Evolutionary conservation across 768 basidiomycete genomes (phyloP).

Genomic region (Leccinellum albellum): DNA sequence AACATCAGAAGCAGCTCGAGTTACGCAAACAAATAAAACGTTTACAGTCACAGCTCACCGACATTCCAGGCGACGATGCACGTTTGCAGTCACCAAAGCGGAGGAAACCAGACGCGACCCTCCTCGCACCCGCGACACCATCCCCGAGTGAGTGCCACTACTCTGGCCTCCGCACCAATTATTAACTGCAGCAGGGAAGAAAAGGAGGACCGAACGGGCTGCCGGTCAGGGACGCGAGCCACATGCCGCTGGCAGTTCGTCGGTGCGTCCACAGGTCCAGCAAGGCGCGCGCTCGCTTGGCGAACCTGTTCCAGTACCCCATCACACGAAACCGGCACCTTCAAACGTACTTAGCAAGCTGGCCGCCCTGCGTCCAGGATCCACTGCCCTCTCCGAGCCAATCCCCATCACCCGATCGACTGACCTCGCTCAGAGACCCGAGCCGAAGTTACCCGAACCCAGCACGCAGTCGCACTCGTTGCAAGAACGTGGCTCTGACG

Average conservation of each 20-base stretch:
- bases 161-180: not conserved
- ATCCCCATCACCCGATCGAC: conserved; percentile 29
- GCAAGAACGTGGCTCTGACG: conserved; percentile 8
- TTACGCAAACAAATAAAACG: conserved; percentile 52
- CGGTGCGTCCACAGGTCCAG: conserved; percentile 14
- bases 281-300: conserved; percentile 9
- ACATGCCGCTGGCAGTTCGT: conserved; percentile 5
- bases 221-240: conserved; percentile 19
- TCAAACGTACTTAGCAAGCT: conserved; percentile 55
- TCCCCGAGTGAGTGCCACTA: conserved; percentile 54
- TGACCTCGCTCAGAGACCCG: conserved; percentile 21
- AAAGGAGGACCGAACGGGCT: conserved; percentile 41
- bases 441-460: conserved; percentile 9
- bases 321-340: conserved; percentile 37
- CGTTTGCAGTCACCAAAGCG: conserved; percentile 44
- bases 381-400: conserved; percentile 15
- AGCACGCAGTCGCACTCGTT: not conserved
- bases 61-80: conserved; percentile 27
- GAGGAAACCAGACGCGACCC: conserved; percentile 37
- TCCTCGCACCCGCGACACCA: conserved; percentile 51
- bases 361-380: conserved; percentile 32
- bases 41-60: conserved; percentile 52
- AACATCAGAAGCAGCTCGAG: conserved; percentile 42
- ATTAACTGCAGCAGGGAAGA: conserved; percentile 30
- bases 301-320: not conserved